A percentile compares a stretch with the other conserved stretches of the same genome.
phyloP scores from a whole-genome alignment of 2,329 filamentous ascomycete species.

The Neonectria neomacrospora region DNA sequence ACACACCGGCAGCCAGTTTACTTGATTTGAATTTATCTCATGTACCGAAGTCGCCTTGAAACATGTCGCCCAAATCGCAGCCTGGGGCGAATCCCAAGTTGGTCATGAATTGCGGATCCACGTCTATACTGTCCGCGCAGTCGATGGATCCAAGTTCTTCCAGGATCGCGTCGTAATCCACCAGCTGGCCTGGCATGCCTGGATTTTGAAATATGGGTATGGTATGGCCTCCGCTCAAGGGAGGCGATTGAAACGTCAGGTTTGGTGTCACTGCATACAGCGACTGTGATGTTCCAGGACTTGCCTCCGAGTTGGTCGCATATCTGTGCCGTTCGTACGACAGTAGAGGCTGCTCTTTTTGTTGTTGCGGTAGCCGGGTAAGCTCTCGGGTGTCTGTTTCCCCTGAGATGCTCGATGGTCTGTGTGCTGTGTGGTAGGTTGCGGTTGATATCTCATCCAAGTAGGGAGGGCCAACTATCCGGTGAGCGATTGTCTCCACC shows the following conservation, averaged over 20 bases:
- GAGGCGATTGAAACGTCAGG: slow-evolving; percentile 40
- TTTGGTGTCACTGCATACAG: slow-evolving; percentile 41
- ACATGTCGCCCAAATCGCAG: slow-evolving; percentile 66
- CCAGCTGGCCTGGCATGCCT: slow-evolving; percentile 37
- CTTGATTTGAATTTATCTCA: slow-evolving; percentile 26
- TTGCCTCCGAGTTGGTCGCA: slow-evolving; percentile 32
- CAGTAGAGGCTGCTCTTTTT: slow-evolving; percentile 36
- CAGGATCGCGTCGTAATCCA: slow-evolving; percentile 64
- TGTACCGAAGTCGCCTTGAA: slow-evolving; percentile 53
- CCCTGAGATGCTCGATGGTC: slow-evolving; percentile 36
- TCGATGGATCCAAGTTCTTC: slow-evolving; percentile 64
- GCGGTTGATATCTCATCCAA: slow-evolving; percentile 46
- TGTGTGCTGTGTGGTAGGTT: slow-evolving; percentile 39
- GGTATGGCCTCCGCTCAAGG: slow-evolving; percentile 33
- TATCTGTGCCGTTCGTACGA: slow-evolving; percentile 39
- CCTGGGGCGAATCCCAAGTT: slow-evolving; percentile 74
- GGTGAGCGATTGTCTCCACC: slow-evolving; percentile 33
- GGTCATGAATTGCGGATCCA: slow-evolving; percentile 72
- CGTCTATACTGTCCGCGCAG: slow-evolving; percentile 60
- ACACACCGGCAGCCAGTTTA: not conserved
- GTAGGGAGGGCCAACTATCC: slow-evolving; percentile 35
- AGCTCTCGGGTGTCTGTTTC: slow-evolving; percentile 38
- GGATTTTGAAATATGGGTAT: slow-evolving; percentile 37
- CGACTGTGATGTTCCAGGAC: slow-evolving; percentile 37
- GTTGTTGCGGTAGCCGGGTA: slow-evolving; percentile 36